Base-by-base conservation (phyloP, 805 yeast genomes). In the Candida ficus region DNA sequence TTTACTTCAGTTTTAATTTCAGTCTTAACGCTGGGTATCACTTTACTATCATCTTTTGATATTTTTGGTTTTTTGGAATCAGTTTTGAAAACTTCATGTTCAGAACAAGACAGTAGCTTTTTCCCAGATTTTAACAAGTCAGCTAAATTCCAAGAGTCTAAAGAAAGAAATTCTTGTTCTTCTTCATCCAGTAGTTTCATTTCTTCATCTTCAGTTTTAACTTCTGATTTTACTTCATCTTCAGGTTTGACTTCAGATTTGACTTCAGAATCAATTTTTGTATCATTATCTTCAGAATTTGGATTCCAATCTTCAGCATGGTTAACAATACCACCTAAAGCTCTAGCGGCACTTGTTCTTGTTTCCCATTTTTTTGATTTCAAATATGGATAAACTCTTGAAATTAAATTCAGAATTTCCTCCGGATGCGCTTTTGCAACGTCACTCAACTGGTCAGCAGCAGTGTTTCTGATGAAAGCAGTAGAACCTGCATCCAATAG, bases 361-460 rank as follows among this genome's bases (percentile, higher is more conserved):
- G 99, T 90, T 60, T 93, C 99, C 99, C 99, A 93, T 63, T 82
- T 88, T 43, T 70, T 73, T 20, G 88, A 78, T 54, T 79, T 75
- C 43, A 93, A 69, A 58, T 80, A 93, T 0, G 99, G 98, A 53
- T 89, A 87, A 1, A 93, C 95, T 44, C 98, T 72, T 13, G 95
- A 87, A 26, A 93, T 65, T 31, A 93, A 66, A 43, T 83, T 83
- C 39, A 88, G 70, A 17, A 86, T 77, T 54, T 93, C 98, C 56
- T 91, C 98, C 0, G 98, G 96, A 56, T 93, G 98, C 32, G 84
- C 83, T 60, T 84, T 84, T 21, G 96, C 97, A 29, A 95, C 71
- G 50, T 91, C 98, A 5, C 96, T 87, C 49, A 93, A 70, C 64
- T 93, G 99, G 56, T 91, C 96, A 2, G 98, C 98, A 1, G 99